Percentiles rank a stretch among this genome's conserved stretches.
Evolutionary conservation across 192 early-diverging fungal species (phyloP).

Genomic region (Oehlia diaphana): DNA sequence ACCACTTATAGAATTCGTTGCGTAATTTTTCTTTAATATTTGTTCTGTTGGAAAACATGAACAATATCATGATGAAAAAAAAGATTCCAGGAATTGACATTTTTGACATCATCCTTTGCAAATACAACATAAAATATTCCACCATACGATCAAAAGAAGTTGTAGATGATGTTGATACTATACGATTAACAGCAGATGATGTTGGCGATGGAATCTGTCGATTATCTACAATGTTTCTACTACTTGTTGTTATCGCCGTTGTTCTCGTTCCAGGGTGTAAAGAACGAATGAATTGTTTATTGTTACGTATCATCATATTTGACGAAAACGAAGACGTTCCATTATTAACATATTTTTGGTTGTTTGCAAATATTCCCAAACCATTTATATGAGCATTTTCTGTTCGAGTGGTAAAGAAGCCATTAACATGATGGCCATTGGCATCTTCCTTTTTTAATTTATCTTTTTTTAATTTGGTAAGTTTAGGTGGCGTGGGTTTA

Average conservation of each 20-base stretch:
- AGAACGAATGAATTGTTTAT: conserved; percentile 1
- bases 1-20: background rate
- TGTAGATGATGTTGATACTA: conserved; percentile 1
- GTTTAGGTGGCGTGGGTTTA: background rate
- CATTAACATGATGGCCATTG: background rate
- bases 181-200: background rate
- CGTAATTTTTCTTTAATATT: conserved; percentile 9
- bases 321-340: background rate
- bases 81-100: background rate
- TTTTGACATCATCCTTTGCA: background rate
- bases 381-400: background rate
- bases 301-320: background rate
- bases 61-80: conserved; percentile 11
- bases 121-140: background rate
- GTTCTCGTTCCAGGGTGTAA: background rate
- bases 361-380: background rate
- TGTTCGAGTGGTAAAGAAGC: background rate
- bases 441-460: background rate
- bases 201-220: background rate
- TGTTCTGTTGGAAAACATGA: background rate
- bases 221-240: background rate
- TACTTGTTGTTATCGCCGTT: background rate
- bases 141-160: background rate
- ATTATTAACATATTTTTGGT: background rate
- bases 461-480: conserved; percentile 5